Base-by-base conservation (phyloP, 2,329 filamentous ascomycete species). In the Chaetomium strumarium region DNA sequence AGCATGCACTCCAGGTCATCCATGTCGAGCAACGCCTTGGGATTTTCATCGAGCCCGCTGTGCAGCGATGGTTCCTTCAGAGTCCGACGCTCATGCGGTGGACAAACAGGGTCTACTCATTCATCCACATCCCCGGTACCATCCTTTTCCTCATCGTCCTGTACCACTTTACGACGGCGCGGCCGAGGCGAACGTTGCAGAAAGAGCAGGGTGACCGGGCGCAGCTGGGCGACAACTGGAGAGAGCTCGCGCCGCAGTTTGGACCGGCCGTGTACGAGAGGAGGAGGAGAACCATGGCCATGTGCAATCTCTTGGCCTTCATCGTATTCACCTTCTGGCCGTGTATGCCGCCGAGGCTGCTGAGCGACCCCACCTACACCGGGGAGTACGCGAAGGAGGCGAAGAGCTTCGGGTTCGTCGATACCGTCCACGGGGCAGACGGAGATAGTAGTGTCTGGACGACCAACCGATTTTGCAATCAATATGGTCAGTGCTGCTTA, bases 81-180 rank as follows among this genome's bases (percentile, higher is more conserved):
- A 75, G 76, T 47, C 76, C 81, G 1, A 64, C 71, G 29, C 61
- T 85, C 39, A 78, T 90, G 72, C 78, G 74, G 59, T 87, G 79
- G 79, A 86, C 83, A 60, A 89, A 89, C 68, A 78, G 84, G 62
- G 76, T 80, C 29, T 89, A 89, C 69, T 88, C 84, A 6, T 88
- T 88, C 68, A 87, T 90, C 62, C 86, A 89, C 66, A 89, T 89
- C 53, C 86, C 85, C 0, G 85, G 84, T 13, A 88, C 85, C 6
- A 88, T 89, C 58, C 75, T 84, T 41, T 90, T 88, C 63, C 66
- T 75, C 14, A 70, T 77, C 36, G 77, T 80, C 63, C 75, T 89
- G 5, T 89, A 81, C 70, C 86, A 85, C 70, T 78, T 85, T 64
- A 88, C 84, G 43, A 86, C 82, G 20, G 83, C 81, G 8, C 75